These are phyloP conservation scores for Kazachstania africana DNA, from an alignment of 805 yeast genomes.

Conservation along the genomic window DNA sequence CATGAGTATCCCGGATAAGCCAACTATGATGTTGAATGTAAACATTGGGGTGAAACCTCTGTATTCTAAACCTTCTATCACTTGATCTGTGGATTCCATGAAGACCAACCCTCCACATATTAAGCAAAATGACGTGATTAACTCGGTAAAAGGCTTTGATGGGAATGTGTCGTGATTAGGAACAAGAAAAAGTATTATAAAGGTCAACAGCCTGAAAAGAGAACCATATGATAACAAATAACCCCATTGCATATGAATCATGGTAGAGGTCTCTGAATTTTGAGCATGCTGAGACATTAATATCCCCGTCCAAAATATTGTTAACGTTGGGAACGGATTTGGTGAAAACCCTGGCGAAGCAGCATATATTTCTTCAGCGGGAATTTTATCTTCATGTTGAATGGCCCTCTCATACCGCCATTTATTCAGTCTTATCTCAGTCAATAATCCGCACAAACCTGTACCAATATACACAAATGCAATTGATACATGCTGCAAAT, in stretches of 20 bases:
- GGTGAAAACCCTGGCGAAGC: conserved; percentile 72
- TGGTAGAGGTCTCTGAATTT: conserved; percentile 65
- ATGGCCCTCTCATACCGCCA: conserved; percentile 45
- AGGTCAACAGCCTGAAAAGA: conserved; percentile 57
- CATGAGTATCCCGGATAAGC: conserved; percentile 68
- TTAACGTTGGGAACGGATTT: conserved; percentile 88
- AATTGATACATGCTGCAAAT: conserved; percentile 79
- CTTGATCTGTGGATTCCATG: conserved; percentile 84
- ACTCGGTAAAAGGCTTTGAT: conserved; percentile 75
- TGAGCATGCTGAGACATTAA: conserved; percentile 93
- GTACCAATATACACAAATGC: conserved; percentile 88
- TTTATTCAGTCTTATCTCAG: conserved; percentile 51
- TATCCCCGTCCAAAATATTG: conserved; percentile 92
- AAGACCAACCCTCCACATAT: conserved; percentile 84
- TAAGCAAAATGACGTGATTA: conserved; percentile 66
- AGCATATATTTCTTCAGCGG: conserved; percentile 12
- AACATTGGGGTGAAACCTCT: conserved; percentile 84
- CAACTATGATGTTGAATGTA: conserved; percentile 77
- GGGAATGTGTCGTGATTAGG: conserved; percentile 32
- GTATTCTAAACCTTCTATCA: conserved; percentile 68
- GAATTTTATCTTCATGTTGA: conserved; percentile 4
- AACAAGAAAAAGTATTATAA: conserved; percentile 39
- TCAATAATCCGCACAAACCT: conserved; percentile 80
- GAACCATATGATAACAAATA: conserved; percentile 72
- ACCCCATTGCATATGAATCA: conserved; percentile 90